Evolutionary conservation across 331 rosid species (phyloP), one percentile per base, ranked within the genome.

Genomic region (Rosa hybrid): DNA sequence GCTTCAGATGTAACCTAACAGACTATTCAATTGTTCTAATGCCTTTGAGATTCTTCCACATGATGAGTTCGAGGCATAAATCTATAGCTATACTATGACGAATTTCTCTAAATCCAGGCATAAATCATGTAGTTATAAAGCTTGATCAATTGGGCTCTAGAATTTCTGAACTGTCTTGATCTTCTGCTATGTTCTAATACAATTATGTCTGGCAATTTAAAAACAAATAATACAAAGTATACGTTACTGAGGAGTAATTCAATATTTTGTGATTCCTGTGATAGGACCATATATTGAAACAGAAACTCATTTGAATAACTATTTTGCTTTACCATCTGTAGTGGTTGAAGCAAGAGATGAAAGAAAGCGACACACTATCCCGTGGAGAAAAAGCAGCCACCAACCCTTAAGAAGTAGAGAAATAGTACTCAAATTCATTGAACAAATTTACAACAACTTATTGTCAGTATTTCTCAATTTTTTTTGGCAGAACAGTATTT

Each of bases 381-480:
- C 39, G 4, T 34, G 5, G 39, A 34, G 39, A 34, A 34, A 46
- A 50, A 51, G 34, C 65, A 59, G 65, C 30, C 65, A 59, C 4
- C 65, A 59, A 59, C 39, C 39, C 39, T 18, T 12, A 16, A 34
- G 39, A 34, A 34, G 39, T 3, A 34, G 4, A 3, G 49, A 63
- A 49, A 65, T 41, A 34, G 23, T 12, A 30, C 12, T 77, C 74
- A 38, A 20, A 39, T 71, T 6, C 72, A 60, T 48, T 60, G 44
- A 71, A 49, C 67, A 60, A 62, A 72, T 48, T 49, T 62, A 27
- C 30, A 30, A 62, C 78, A 72, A n/a, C 56, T 45, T 60, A 34
- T 34, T 10, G 45, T 4, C 42, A 49, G 49, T 72, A 21, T 62
- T 34, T 80, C 68, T 42, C 78, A 62, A 59, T 38, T 23, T 1